Base-by-base conservation (phyloP, 768 basidiomycete genomes). In the Pleurotus pulmonarius region DNA sequence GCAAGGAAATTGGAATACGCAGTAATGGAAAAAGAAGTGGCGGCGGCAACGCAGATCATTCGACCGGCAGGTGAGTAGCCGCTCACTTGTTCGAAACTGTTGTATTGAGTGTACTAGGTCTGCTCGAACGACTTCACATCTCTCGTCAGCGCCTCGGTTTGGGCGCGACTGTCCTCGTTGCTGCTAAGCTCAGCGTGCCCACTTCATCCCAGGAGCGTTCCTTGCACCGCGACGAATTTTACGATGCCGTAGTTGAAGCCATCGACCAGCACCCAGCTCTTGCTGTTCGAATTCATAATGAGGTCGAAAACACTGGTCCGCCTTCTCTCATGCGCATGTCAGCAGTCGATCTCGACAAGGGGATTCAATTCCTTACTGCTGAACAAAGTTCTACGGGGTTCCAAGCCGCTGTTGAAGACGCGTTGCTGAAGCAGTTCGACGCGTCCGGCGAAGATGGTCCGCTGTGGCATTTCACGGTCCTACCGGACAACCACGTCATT, bases 121-220 rank as follows among this genome's bases (percentile, higher is more conserved):
- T 53, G n/a, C 51, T 53, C 3, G 51, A 53, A 53, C 34, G 51
- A 12, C 38, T 53, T 39, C 51, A 53, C 39, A 53, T 53, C 39
- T 53, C 51, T 39, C 37, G 51, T 12, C 51, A 53, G 18, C 16
- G 34, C n/a, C 16, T 18, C 12, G 39, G 39, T 16, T 41, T 24
- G 16, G 38, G 38, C 25, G 51, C 51, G 8, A 40, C 37, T 41
- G 51, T 53, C n/a, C 16, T 53, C 20, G 39, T 41, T 53, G 51
- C 22, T 39, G 51, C 51, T 3, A 39, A 53, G 38, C 25, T 53
- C 15, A 18, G 18, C 13, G 8, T 20, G 18, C 6, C 46, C 46
- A 15, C n/a, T 47, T 20, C 34, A 12, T 25, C 51, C 16, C 15
- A 34, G 22, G 39, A 34, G n/a, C 48, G 26, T 16, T n/a, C 37